These are phyloP conservation scores for Cyberlindnera amylophila DNA, from an alignment of 805 yeast genomes.

Conservation along the genomic window DNA sequence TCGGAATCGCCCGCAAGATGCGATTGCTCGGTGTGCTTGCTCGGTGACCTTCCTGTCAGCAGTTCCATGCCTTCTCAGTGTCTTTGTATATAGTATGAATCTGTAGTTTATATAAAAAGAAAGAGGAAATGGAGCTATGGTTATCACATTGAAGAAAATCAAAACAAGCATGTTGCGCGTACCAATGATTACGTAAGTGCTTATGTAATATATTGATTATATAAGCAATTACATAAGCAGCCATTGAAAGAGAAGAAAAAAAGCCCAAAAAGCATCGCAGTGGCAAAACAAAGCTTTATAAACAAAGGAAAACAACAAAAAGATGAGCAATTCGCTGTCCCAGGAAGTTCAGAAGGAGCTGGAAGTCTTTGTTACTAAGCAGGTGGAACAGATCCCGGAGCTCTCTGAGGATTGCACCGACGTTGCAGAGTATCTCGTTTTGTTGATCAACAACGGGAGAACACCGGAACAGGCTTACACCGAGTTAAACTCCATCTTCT, in stretches of 20 bases:
- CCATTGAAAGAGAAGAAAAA: background rate
- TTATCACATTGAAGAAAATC: too few relatives aligned
- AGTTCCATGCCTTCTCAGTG: too few relatives aligned
- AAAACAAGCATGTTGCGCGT: background rate
- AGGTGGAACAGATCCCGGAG: slow-evolving; percentile 36
- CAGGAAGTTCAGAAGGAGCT: slow-evolving; percentile 37
- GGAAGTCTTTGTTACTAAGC: slow-evolving; percentile 40
- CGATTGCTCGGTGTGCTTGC: too few relatives aligned
- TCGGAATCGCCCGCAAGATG: background rate
- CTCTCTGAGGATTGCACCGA: slow-evolving; percentile 51
- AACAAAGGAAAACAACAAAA: background rate
- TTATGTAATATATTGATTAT: slow-evolving; percentile 1
- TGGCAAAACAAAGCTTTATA: background rate
- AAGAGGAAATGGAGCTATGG: too few relatives aligned
- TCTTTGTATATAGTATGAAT: too few relatives aligned
- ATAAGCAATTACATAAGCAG: too few relatives aligned
- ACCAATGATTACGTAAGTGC: background rate
- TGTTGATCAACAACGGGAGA: slow-evolving; percentile 66
- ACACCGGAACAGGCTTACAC: slow-evolving; percentile 53
- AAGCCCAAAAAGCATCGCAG: too few relatives aligned
- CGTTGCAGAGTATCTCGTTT: slow-evolving; percentile 71
- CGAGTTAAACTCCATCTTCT: slow-evolving; percentile 60
- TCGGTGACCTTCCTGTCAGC: background rate
- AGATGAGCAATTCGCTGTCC: slow-evolving; percentile 13
- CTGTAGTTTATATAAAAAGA: too few relatives aligned